Base-by-base conservation (phyloP, 352 stramenopile species). In the Globisporangium recalcitrans region DNA sequence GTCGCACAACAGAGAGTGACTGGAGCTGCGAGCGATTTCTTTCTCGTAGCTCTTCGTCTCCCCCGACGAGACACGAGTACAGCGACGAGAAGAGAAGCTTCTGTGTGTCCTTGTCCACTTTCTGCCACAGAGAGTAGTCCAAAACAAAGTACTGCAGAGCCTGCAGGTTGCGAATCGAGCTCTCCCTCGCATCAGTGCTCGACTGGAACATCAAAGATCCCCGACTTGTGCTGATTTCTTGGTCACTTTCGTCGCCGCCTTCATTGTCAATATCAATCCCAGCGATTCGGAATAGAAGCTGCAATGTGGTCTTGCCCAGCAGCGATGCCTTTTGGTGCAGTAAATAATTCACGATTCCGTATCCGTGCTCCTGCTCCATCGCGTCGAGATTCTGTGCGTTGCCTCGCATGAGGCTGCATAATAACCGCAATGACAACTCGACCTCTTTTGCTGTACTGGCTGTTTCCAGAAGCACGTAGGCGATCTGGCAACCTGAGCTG, bases 311-410 rank as follows among this genome's bases (percentile, higher is more conserved):
- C 19, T 47, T 55, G 22, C 16, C 76, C n/a, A 91, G 64, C 9
- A 85, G 36, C 19, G 60, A 51, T 21, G 73, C 56, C 56, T 91
- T 90, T 46, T 86, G 53, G 44, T 88, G 82, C 10, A 91, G 64
- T 9, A 91, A 59, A 49, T 65, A 85, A 47, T 88, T 90, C 22
- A 91, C 67, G 29, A 91, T 72, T 2, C 81, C 80, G 59, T 91
- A 91, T 1, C 82, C 82, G 58, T 85, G 77, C 56, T 91, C 82
- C n/a, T 73, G 54, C 36, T 90, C 80, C 78, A 91, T 88, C 3
- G 77, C 77, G 8, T 66, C 51, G 10, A 89, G 55, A 53, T 88
- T 89, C 19, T 63, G 61, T 5, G 67, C 36, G 14, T 84, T 72
- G 21, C 65, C 69, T 32, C 58, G 63, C 48, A 85, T 73, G 13